Base-by-base conservation (phyloP, 2,329 filamentous ascomycete genomes). In the Cercospora brassicicola region DNA sequence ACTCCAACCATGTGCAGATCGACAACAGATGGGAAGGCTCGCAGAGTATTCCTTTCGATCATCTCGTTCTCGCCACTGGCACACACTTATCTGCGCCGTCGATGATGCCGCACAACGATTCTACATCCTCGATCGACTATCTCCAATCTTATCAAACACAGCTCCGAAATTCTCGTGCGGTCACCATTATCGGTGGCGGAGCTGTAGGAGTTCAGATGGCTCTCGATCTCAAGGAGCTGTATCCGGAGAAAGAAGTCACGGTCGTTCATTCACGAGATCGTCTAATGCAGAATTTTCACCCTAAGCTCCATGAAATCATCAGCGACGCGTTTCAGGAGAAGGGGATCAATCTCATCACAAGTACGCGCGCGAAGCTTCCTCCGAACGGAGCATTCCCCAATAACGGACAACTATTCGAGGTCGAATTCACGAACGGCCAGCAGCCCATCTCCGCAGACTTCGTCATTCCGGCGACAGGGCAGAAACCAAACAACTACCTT, bases 131-230 rank as follows among this genome's bases (percentile, higher is more conserved):
- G 0, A 62, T 70, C 1, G 18, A 67, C 11, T 71, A 69, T 30
- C 63, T 72, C 2, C 64, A 70, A 56, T 20, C 30, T 6, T 70
- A 69, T 20, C 67, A 72, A 23, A 30, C 75, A 64, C 62, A 77
- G 68, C 53, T 78, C 60, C 33, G 56, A 56, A 36, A 67, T 53
- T 66, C 73, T 67, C 28, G 69, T 53, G 28, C 59, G 31, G 53
- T 73, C n/a, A 65, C 66, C 6, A 69, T 77, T 26, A 70, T 77
- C 10, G 88, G 88, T 1, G 87, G 86, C 0, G 88, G 88, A 2
- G 86, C 88, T 0, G 88, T 87, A 0, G 88, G 88, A 1, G 84
- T 90, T 0, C 86, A 90, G 76, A 77, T 89, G 36, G 87, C 86
- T 0, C 83, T 86, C 0, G 88, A 90, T 73, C 84, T 86, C 9